phyloP scores from a whole-genome alignment of 2,329 filamentous ascomycete genomes.

The Penicillium palitans region DNA sequence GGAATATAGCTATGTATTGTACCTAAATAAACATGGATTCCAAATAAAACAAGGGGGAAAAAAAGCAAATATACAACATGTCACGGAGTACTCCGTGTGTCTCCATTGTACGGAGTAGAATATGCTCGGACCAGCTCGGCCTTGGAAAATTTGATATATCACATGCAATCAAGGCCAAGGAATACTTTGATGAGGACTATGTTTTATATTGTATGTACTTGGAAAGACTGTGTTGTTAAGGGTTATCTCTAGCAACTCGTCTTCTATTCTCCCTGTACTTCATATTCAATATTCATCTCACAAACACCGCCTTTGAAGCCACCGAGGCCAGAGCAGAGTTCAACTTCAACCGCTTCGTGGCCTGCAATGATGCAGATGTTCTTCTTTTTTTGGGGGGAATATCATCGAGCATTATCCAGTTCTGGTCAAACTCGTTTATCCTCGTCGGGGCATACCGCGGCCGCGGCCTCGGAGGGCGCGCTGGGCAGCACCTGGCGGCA shows the following conservation, averaged over 20 bases:
- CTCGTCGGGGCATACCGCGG: slow-evolving; percentile 72
- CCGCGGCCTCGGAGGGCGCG: slow-evolving; percentile 82
- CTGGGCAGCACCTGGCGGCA: slow-evolving; percentile 83
- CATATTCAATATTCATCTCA: slow-evolving; percentile 13
- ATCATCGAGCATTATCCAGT: slow-evolving; percentile 24
- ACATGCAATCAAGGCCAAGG: not conserved
- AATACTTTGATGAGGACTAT: slow-evolving; percentile 9
- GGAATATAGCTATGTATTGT: not conserved
- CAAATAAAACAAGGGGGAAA: not conserved
- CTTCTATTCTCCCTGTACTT: slow-evolving; percentile 16
- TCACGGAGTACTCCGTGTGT: not conserved
- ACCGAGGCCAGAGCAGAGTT: not conserved
- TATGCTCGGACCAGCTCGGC: not conserved
- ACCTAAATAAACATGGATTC: not conserved
- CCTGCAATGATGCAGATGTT: slow-evolving; percentile 4
- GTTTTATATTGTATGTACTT: slow-evolving; percentile 12
- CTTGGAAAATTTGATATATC: not conserved
- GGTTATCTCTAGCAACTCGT: slow-evolving; percentile 14
- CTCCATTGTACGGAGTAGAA: not conserved
- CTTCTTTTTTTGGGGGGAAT: slow-evolving; percentile 17
- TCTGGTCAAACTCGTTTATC: slow-evolving; percentile 29
- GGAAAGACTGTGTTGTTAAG: slow-evolving; percentile 4
- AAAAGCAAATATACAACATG: not conserved
- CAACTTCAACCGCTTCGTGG: not conserved
- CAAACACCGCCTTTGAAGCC: slow-evolving; percentile 14